These are phyloP conservation scores for Aspergillus sp. DNA, from an alignment of 2,329 filamentous ascomycete species.

Conservation along the genomic window DNA sequence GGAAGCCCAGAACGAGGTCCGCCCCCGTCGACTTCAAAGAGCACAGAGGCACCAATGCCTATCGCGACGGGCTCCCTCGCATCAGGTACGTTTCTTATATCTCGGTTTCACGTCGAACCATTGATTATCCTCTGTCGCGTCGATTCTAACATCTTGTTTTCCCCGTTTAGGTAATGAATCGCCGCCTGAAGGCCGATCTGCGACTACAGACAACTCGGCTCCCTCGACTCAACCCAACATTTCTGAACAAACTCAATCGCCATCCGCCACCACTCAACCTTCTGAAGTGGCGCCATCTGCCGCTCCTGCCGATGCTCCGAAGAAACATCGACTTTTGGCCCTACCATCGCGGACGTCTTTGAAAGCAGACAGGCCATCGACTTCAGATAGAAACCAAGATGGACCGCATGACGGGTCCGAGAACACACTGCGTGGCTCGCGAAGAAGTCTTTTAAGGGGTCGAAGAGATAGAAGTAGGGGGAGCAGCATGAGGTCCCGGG, in stretches of 20 bases:
- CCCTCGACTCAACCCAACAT: constrained; percentile 20
- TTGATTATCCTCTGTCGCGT: background rate
- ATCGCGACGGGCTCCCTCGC: constrained; percentile 26
- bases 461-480: constrained; percentile 67
- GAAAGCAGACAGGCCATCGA: constrained; percentile 36
- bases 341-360: constrained; percentile 41
- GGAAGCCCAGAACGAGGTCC: constrained; percentile 33
- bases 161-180: constrained; percentile 26
- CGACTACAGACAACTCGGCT: constrained; percentile 21
- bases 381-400: constrained; percentile 34
- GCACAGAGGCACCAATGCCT: constrained; percentile 35
- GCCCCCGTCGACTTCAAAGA: constrained; percentile 29
- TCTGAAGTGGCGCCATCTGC: constrained; percentile 17
- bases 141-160: constrained; percentile 12
- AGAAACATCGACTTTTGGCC: constrained; percentile 38
- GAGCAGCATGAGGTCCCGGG: constrained; percentile 52
- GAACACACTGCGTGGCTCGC: constrained; percentile 64
- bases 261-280: constrained; percentile 19
- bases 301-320: constrained; percentile 26
- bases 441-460: constrained; percentile 63
- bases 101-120: background rate
- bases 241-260: constrained; percentile 9
- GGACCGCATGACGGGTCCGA: constrained; percentile 43
- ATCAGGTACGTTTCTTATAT: constrained; percentile 26
- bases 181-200: constrained; percentile 22